Evolutionary conservation across 73 alveolate species (phyloP).

Genomic region (Paramecium primaurelia): DNA sequence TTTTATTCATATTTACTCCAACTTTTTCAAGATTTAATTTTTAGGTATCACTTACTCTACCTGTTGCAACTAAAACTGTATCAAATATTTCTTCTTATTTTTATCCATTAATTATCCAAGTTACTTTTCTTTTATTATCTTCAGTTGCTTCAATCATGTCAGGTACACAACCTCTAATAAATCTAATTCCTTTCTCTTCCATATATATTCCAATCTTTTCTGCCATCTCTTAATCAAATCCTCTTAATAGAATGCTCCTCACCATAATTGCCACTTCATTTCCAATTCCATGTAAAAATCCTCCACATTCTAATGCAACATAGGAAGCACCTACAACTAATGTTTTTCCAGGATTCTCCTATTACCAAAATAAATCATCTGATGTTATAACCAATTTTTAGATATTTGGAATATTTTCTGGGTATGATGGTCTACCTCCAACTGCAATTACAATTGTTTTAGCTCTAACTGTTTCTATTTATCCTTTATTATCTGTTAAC

Average conservation of each 20-base stretch:
- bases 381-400: constrained; percentile 69
- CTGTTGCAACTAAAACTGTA: constrained; percentile 93
- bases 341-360: constrained; percentile 96
- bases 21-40: constrained; percentile 79
- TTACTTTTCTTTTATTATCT: constrained; percentile 71
- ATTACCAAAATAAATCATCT: constrained; percentile 95
- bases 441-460: constrained; percentile 83
- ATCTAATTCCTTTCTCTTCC: constrained; percentile 87
- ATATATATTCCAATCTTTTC: constrained; percentile 85
- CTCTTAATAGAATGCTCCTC: constrained; percentile 94
- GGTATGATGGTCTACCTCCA: constrained; percentile 91
- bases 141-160: constrained; percentile 76
- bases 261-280: constrained; percentile 94
- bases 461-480: constrained; percentile 75
- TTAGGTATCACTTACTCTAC: constrained; percentile 88
- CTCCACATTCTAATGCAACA: constrained; percentile 98
- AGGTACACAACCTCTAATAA: constrained; percentile 86
- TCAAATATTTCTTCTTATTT: constrained; percentile 80
- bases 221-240: constrained; percentile 98
- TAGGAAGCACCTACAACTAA: constrained; percentile 98
- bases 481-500: constrained; percentile 82
- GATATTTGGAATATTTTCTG: constrained; percentile 51
- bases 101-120: constrained; percentile 73
- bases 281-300: constrained; percentile 94
- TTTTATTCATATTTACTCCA: constrained; percentile 82